A percentile compares a stretch with the other conserved stretches of the same genome.
phyloP scores from a whole-genome alignment of 164 flowering plant species.

The Nymphaea thermarum region DNA sequence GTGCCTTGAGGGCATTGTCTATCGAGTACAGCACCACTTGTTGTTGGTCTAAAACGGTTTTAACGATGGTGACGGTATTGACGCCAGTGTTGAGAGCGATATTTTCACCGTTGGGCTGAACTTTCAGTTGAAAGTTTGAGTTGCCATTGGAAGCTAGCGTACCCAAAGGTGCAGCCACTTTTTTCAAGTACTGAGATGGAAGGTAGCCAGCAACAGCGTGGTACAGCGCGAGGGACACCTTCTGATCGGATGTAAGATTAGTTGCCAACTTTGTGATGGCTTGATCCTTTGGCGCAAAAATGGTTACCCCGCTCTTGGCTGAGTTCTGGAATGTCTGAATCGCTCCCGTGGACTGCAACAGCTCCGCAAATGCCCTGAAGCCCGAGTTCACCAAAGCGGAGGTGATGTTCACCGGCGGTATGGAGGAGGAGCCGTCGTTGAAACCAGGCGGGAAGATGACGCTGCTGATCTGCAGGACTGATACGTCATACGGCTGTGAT shows the following conservation, averaged over 20 bases:
- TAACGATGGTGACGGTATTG: background rate
- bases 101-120: background rate
- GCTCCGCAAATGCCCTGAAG: background rate
- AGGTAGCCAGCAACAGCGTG: conserved; percentile 50
- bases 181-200: conserved; percentile 54
- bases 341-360: background rate
- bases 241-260: conserved; percentile 15
- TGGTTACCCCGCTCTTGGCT: background rate
- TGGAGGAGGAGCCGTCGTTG: conserved; percentile 17
- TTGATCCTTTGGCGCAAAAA: background rate
- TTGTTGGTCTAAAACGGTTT: background rate
- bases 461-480: conserved; percentile 36
- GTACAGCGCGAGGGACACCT: conserved; percentile 48
- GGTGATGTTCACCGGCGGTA: background rate
- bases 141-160: conserved; percentile 42
- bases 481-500: conserved; percentile 45
- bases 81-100: background rate
- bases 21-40: background rate
- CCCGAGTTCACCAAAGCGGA: background rate
- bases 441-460: conserved; percentile 26
- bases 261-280: background rate
- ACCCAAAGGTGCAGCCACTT: conserved; percentile 29
- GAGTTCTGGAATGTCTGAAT: background rate
- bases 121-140: background rate
- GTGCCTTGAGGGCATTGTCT: background rate